Evolutionary conservation across 2,329 filamentous ascomycete genomes (phyloP), one percentile per base, ranked within the genome.

Genomic region (Alternaria sp.): DNA sequence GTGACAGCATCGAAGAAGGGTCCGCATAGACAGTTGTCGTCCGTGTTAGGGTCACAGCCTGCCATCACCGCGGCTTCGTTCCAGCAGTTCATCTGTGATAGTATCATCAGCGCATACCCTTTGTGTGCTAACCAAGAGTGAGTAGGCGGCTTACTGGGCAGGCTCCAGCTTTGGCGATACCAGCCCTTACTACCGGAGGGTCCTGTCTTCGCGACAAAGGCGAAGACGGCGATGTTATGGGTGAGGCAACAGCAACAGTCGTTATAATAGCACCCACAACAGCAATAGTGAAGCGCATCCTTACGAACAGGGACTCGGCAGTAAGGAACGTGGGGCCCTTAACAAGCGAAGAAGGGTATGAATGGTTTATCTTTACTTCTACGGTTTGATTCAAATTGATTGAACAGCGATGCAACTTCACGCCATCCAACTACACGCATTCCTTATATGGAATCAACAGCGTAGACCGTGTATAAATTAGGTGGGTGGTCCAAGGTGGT

Each of bases 1-100:
- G 72, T 73, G 24, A 76, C 72, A 8, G 60, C 61, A 42, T 76
- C 69, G 46, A 77, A 73, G 59, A 77, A 77, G 4, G 61, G 54
- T 7, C 72, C 74, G 48, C 74, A 77, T 24, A 76, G 48, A 44
- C 74, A 77, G 8, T 60, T 60, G 17, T 77, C 72, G 57, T 71
- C 68, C 17, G 24, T 42, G 24, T 74, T 72, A 4, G 74, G 74
- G 46, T 77, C 72, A 53, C 74, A 77, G 3, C 51, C 56, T 28
- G 69, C 71, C 34, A 60, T 46, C 29, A 51, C 67, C 21, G 68
- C 73, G 4, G 67, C 67, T 57, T 74, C 68, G 39, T 76, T 74
- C 73, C 73, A 77, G 56, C 74, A 77, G 31, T 72, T 65, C 52
- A 60, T 61, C 74, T 76, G 42, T 29, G 26, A 10, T 6, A 10